Evolutionary conservation across 2,329 filamentous ascomycete genomes (phyloP), one percentile per base, ranked within the genome.

Genomic region (Fusarium neocosmosporiellum): DNA sequence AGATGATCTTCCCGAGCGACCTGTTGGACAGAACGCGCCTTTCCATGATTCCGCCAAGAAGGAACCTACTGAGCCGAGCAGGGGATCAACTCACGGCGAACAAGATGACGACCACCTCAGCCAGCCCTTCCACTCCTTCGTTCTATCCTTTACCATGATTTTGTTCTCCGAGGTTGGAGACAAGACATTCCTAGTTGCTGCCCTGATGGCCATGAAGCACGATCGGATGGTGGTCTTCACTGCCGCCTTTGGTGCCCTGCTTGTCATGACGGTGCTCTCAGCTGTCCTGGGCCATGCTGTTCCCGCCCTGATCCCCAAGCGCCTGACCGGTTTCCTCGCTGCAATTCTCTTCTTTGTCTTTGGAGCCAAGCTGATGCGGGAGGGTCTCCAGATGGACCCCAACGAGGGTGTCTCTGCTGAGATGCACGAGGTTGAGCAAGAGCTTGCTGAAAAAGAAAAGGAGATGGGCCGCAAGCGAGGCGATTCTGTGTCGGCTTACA

Each of bases 161-260:
- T 86, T 98, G 71, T 93, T 98, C 77, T 98, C 96, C 54, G 96
- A 99, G 82, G 91, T 99, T 77, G 96, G 96, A 72, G 96, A 99
- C 89, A 99, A 99, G 85, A 99, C 96, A 0, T 99, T 99, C 86
- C 88, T 99, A 48, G 94, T 99, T 24, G 96, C 96, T 8, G 96
- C 95, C 9, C 89, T 99, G 20, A 99, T 99, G 96, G 96, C 96
- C 14, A 99, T 99, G 96, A 96, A 98, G 81, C 96, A 99, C 78
- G 93, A 96, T 70, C 92, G 96, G 60, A 86, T 98, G 72, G 89
- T 98, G 14, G 96, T 99, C 70, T 99, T 99, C 84, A 93, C 94
- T 2, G 95, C 96, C 9, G 96, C 96, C n/a, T 96, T 98, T 77
- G 91, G 92, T 61, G 97, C 96, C 11, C 87, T 99, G 53, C 90